Base-by-base conservation (phyloP, 768 basidiomycete genomes). In the Agaricus blazei region DNA sequence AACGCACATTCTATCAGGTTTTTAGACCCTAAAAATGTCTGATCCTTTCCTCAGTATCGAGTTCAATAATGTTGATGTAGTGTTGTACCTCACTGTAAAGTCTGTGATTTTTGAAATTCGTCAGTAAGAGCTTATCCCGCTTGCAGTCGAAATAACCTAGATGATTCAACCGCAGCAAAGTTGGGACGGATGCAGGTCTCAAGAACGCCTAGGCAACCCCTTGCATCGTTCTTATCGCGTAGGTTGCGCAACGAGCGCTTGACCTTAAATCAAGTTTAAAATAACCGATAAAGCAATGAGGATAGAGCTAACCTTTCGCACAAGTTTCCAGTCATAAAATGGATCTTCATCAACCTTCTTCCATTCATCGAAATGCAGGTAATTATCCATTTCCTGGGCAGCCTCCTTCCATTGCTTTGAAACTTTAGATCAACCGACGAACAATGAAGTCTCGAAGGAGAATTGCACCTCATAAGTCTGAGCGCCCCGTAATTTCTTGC, bases 1-100 rank as follows among this genome's bases (percentile, higher is more conserved):
- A 51, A 52, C 79, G 62, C 60, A 89, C 91, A 78, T 76, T 98
- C 94, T 56, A 98, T 88, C 9, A 93, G 67, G 53, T 86, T 78
- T 69, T 99, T 99, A 2, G 93, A 96, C 1, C 94, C 94, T 43
- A 85, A 78, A 68, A 90, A 98, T 0, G 93, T 95, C 92, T 98
- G 60, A 12, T 9, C 36, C 23, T 31, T 48, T 29, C 5, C 51
- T 61, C 49, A 65, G 63, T 54, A 48, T 51, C 38, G 56, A 47
- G 47, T 48, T 54, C 9, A 57, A 54, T 2, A 49, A 51, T 24
- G 41, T 36, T 47, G 31, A 44, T n/a, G 43, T 46, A 47, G 47
- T 67, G 51, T 77, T 85, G 69, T 85, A 93, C 93, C 75, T 96
- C 93, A 69, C 90, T 92, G 65, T 97, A 98, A 26, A 98, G 71